These are phyloP conservation scores for Silene latifolia DNA, from an alignment of 148 eudicot genomes.

Conservation along the genomic window DNA sequence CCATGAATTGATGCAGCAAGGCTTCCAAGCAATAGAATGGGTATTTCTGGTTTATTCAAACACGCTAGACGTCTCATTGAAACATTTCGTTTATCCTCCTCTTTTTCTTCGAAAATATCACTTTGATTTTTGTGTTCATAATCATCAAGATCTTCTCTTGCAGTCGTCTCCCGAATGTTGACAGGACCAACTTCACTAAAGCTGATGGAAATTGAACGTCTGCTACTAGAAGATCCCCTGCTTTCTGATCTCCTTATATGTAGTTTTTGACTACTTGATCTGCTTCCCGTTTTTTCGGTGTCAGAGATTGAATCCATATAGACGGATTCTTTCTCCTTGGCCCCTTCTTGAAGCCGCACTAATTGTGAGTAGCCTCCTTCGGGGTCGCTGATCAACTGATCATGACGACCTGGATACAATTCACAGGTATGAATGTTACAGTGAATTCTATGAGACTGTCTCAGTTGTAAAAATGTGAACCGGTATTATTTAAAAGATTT, in stretches of 20 bases:
- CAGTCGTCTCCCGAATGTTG: conserved; percentile 33
- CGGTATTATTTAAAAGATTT: no score
- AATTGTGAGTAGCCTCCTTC: conserved; percentile 79
- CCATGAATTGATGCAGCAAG: conserved; percentile 62
- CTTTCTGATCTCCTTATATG: conserved; percentile 54
- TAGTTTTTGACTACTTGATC: conserved; percentile 41
- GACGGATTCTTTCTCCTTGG: conserved; percentile 33
- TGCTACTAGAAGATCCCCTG: conserved; percentile 49
- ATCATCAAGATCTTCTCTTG: conserved; percentile 12
- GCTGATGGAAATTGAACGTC: conserved; percentile 35
- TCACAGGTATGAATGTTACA: not conserved
- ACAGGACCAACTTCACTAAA: conserved; percentile 31
- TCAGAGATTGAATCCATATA: conserved; percentile 20
- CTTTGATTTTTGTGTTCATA: not conserved
- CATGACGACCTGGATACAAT: conserved; percentile 51
- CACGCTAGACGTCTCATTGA: conserved; percentile 46
- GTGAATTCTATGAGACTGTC: not conserved
- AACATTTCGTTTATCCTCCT: conserved; percentile 27
- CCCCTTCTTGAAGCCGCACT: conserved; percentile 60
- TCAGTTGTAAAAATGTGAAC: no score
- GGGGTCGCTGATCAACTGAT: conserved; percentile 50
- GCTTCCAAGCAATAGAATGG: conserved; percentile 53
- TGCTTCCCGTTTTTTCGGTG: conserved; percentile 30
- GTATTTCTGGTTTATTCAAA: conserved; percentile 69
- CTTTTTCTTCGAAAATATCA: conserved; percentile 10